Conservation (phyloP, 495 filamentous ascomycete species). For the Penicillium goetzii region DNA sequence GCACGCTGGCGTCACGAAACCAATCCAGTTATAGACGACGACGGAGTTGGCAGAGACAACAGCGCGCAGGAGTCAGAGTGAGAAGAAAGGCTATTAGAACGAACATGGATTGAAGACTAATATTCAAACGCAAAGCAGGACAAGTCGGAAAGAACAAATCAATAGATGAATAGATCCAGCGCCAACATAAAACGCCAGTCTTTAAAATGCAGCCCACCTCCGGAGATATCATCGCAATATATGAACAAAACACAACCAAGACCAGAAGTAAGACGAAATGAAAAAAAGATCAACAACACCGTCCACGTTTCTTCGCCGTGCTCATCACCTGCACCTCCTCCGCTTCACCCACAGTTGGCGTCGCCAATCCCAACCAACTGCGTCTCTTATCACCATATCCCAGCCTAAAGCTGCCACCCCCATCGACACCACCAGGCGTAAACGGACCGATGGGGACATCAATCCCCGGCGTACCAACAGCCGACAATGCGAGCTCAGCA, state of each 20-base stretch:
- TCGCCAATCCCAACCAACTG: constrained; percentile 57
- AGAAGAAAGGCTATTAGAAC: not conserved
- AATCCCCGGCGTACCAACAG: constrained; percentile 45
- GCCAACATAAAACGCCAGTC: constrained; percentile 1
- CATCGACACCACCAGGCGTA: constrained; percentile 31
- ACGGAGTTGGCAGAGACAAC: too few species aligned
- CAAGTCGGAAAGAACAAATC: not conserved
- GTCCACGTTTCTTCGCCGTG: constrained; percentile 33
- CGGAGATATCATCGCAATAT: constrained; percentile 5
- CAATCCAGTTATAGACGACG: too few species aligned
- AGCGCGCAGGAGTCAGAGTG: not conserved
- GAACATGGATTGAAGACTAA: not conserved
- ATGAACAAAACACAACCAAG: not conserved
- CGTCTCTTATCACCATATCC: constrained; percentile 51
- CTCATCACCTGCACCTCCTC: constrained; percentile 33
- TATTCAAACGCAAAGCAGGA: not conserved
- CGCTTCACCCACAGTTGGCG: constrained; percentile 45
- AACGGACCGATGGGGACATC: constrained; percentile 19
- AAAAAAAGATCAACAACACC: constrained; percentile 44
- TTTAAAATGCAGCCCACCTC: not conserved
- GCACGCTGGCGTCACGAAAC: too few species aligned
- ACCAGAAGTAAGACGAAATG: constrained; percentile 9
- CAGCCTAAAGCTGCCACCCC: constrained; percentile 51
- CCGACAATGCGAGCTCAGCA: constrained; percentile 56
- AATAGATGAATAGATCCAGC: not conserved